Base-by-base conservation (phyloP, 2,329 filamentous ascomycete species). In the Daldinia sp. region DNA sequence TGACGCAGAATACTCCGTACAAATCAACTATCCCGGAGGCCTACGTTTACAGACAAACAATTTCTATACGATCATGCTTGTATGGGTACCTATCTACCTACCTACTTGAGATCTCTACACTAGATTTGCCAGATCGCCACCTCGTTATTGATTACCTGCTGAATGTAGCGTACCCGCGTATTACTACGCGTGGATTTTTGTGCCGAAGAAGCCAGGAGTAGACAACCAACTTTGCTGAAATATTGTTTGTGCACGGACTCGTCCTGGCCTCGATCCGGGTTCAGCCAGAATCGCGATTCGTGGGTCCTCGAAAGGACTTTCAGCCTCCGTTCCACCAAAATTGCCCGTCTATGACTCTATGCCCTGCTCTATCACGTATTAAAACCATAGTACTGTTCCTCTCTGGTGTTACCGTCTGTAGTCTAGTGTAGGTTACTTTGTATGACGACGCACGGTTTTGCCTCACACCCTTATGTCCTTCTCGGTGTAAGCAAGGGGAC, bases 311-410 rank as follows among this genome's bases (percentile, higher is more conserved):
- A 58, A 48, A 62, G 61, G 45, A 55, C 61, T 62, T 65, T 65
- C 59, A 65, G 64, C 67, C 61, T 65, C 56, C 57, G 57, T 60
- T 63, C 51, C 58, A 56, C 53, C 32, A 51, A 34, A 58, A 58
- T 34, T 47, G 27, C 51, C 41, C 29, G 51, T 37, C 45, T 48
- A 45, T 25, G 41, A 48, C 32, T n/a, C 30, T 45, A 58, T 59
- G n/a, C n/a, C n/a, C n/a, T n/a, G n/a, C n/a, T n/a, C n/a, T 23
- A 43, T 23, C 17, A 10, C 17, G 11, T 32, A 48, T 45, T 25
- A 61, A 45, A 37, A 48, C 27, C 27, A 61, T 29, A 52, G 52
- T 60, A 43, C 25, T 45, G 35, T 64, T 56, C 45, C 52, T 55
- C 43, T 41, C 43, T 32, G 45, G 52, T 45, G 48, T 61, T 43